Evolutionary conservation across 306 rosid species (phyloP), one percentile per base, ranked within the genome.

Genomic region (Dalbergia cochinchinensis): DNA sequence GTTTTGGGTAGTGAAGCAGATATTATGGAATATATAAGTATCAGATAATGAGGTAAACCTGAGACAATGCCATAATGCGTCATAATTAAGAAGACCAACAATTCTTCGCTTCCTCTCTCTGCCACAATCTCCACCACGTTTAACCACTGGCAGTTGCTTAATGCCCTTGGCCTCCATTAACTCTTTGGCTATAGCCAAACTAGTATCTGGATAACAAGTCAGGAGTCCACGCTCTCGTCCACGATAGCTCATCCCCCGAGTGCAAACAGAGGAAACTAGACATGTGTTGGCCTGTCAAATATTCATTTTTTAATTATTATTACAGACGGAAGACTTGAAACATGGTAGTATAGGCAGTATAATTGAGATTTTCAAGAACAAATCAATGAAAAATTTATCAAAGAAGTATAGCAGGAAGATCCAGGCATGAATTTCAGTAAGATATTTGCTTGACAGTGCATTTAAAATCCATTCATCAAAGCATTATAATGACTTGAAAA

Each of bases 121-220:
- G 11, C 34, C 35, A n/a, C 42, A 78, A 72, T 71, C 87, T 65
- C 84, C 84, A 55, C 88, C 71, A 13, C 84, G 99, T 85, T 88
- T 89, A 78, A 95, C 98, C 79, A 95, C 98, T 0, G 99, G 99
- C 69, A 95, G 87, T 85, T 95, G 99, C 81, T 89, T 93, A 75
- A 91, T 73, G 69, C 90, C 99, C 85, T 85, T 93, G 68, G 99
- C 99, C 83, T 95, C 99, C 98, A 95, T 95, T 75, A 95, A 90
- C 69, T 95, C 98, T 87, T 86, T 91, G 69, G 99, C 97, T 84
- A 84, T 81, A 70, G 97, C 91, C 87, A 95, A 86, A 87, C 75
- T 86, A 31, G 91, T 86, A 81, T 90, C 94, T 22, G 97, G 94
- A 74, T 87, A 91, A 75, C 99, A 95, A 60, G 97, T 95, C 80